phyloP scores from a whole-genome alignment of 2,329 filamentous ascomycete species.

The Fusarium pseudonygamai region DNA sequence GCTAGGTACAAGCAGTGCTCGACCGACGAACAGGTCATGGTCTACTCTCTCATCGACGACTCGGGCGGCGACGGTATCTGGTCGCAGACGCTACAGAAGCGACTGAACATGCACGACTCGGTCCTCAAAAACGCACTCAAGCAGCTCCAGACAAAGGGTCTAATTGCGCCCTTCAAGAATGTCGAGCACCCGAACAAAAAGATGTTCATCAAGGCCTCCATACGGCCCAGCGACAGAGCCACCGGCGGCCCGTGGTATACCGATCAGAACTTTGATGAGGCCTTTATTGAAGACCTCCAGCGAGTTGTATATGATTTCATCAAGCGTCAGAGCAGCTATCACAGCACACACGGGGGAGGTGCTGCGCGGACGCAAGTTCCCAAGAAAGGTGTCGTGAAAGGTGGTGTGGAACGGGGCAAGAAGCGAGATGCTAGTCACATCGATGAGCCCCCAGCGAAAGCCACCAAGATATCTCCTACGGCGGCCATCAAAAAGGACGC shows the following conservation, averaged over 20 bases:
- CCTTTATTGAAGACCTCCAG: constrained; percentile 83
- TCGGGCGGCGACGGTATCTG: constrained; percentile 88
- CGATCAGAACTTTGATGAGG: constrained; percentile 87
- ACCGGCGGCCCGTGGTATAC: constrained; percentile 96
- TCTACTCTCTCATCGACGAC: constrained; percentile 90
- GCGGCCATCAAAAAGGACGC: constrained; percentile 47
- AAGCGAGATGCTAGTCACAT: constrained; percentile 61
- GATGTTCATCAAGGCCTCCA: constrained; percentile 91
- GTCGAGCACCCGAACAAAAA: constrained; percentile 91
- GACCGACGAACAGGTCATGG: constrained; percentile 80
- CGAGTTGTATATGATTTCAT: constrained; percentile 79
- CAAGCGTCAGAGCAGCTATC: constrained; percentile 75
- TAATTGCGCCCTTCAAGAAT: constrained; percentile 90
- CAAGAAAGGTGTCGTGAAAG: constrained; percentile 66
- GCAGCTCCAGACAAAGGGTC: constrained; percentile 80
- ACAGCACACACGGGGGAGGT: constrained; percentile 51
- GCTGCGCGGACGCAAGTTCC: constrained; percentile 56
- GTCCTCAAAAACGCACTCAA: constrained; percentile 85
- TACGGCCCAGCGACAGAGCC: constrained; percentile 87
- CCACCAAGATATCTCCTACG: constrained; percentile 37
- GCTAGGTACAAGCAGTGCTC: constrained; percentile 66
- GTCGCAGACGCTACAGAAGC: constrained; percentile 84
- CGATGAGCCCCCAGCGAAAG: constrained; percentile 45
- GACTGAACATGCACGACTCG: constrained; percentile 84
- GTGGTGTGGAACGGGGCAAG: constrained; percentile 55